Percentiles rank a stretch among this genome's conserved stretches.
These are phyloP conservation scores for Mortierella sp. DNA, from an alignment of 371 early-diverging fungal genomes.

Conservation along the genomic window DNA sequence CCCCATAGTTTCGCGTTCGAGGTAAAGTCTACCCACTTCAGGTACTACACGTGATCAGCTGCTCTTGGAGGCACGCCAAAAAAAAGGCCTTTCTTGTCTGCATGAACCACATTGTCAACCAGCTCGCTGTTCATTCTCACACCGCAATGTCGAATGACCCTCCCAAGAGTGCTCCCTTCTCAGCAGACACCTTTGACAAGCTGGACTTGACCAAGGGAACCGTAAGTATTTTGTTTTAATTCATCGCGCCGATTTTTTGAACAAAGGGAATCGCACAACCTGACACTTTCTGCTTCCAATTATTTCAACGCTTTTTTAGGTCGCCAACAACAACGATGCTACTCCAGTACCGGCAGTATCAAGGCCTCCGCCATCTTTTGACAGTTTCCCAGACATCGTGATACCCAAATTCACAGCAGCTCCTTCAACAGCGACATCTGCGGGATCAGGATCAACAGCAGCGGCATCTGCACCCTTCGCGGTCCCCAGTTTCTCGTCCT, in stretches of 20 bases:
- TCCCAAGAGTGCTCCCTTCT: not conserved
- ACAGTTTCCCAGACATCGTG: conserved; percentile 39
- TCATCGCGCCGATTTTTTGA: not conserved
- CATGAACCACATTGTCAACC: too few relatives aligned
- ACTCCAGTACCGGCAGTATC: not conserved
- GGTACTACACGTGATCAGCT: not conserved
- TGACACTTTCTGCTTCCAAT: not conserved
- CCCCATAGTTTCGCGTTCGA: not conserved
- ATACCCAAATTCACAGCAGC: not conserved
- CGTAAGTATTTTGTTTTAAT: not conserved
- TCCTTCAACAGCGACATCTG: not conserved
- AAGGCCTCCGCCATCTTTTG: conserved; percentile 30
- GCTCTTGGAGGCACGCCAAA: too few relatives aligned
- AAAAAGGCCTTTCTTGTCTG: too few relatives aligned
- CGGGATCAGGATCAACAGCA: not conserved
- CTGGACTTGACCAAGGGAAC: not conserved
- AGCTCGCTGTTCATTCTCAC: not conserved
- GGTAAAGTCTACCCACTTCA: not conserved
- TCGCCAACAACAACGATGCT: too few relatives aligned
- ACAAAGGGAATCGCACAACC: not conserved
- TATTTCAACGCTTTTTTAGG: not conserved
- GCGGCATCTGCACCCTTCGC: not conserved
- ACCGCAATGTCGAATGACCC: not conserved
- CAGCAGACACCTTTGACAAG: not conserved
- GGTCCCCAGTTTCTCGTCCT: conserved; percentile 31